A percentile compares a stretch with the other conserved stretches of the same genome.
phyloP scores from a whole-genome alignment of 495 filamentous ascomycete genomes.

The Collariella sp. region DNA sequence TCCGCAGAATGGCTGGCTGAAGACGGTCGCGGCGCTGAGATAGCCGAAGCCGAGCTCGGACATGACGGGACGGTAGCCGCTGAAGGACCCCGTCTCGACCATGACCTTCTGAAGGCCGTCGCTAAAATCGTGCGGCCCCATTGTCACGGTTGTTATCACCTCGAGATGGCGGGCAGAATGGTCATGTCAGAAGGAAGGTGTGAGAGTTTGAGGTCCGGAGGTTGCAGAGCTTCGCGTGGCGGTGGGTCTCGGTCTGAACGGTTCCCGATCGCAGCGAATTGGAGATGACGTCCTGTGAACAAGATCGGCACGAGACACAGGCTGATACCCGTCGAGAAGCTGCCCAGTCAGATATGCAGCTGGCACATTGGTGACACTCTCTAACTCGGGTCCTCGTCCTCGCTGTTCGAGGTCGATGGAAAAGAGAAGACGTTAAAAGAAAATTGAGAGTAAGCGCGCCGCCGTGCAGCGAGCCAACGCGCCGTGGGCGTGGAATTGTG shows the following conservation, averaged over 20 bases:
- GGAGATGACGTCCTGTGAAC: no score
- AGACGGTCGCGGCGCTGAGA: constrained; percentile 32
- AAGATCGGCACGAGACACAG: no score
- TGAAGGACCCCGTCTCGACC: constrained; percentile 45
- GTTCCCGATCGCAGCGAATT: background rate
- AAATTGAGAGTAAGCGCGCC: background rate
- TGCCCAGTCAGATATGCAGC: no score
- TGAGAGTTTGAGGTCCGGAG: background rate
- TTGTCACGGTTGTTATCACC: constrained; percentile 20
- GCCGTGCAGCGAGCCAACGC: background rate
- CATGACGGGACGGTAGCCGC: constrained; percentile 37
- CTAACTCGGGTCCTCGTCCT: no score
- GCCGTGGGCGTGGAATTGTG: no score
- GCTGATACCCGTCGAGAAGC: no score
- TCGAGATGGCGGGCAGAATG: constrained; percentile 3
- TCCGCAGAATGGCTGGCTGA: constrained; percentile 65
- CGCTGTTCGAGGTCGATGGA: no score
- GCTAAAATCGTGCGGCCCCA: constrained; percentile 19
- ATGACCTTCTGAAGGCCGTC: constrained; percentile 35
- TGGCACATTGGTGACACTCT: no score
- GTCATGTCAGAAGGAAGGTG: constrained; percentile 21
- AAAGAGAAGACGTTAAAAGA: background rate
- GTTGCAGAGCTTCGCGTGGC: background rate
- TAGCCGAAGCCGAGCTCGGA: constrained; percentile 38
- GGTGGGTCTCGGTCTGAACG: constrained; percentile 1